Evolutionary conservation across 108 stramenopile species (phyloP).

Genomic region (Nitzschia sp.): DNA sequence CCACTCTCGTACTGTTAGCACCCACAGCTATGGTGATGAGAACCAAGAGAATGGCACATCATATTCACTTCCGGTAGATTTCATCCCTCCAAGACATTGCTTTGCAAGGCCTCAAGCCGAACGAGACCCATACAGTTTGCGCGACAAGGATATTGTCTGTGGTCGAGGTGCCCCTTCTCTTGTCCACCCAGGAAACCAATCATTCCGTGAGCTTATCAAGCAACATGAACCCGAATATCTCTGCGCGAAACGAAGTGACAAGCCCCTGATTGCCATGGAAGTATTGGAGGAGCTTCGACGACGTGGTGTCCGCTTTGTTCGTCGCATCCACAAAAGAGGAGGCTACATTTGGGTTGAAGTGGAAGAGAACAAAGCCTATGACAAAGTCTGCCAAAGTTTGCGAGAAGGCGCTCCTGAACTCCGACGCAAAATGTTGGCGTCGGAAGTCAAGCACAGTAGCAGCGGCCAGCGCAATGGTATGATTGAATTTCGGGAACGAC

Average conservation of each 20-base stretch:
- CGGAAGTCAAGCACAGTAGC: slow-evolving; percentile 5
- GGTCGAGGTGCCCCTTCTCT: slow-evolving; percentile 72
- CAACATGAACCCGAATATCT: slow-evolving; percentile 47
- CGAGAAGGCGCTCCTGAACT: slow-evolving; percentile 61
- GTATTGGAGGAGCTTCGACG: slow-evolving; percentile 39
- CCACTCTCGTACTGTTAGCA: neutral
- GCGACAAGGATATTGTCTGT: slow-evolving; percentile 49
- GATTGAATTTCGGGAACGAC: no score
- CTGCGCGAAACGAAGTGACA: slow-evolving; percentile 42
- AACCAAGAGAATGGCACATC: neutral
- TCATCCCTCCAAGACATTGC: slow-evolving; percentile 22
- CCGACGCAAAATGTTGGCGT: slow-evolving; percentile 28
- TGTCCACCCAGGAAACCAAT: slow-evolving; percentile 68
- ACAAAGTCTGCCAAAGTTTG: slow-evolving; percentile 66
- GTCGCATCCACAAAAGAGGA: slow-evolving; percentile 37
- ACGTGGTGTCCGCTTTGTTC: slow-evolving; percentile 61
- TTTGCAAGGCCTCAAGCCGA: slow-evolving; percentile 7
- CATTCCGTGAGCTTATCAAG: slow-evolving; percentile 57
- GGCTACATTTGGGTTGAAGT: slow-evolving; percentile 46
- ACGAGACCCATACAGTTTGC: neutral
- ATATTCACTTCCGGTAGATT: slow-evolving; percentile 15
- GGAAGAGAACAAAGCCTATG: slow-evolving; percentile 49
- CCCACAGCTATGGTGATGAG: neutral
- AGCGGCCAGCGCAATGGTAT: no score
- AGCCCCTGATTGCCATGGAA: slow-evolving; percentile 61